phyloP scores from a whole-genome alignment of 305 asterid species.

The Rubia peregrina region DNA sequence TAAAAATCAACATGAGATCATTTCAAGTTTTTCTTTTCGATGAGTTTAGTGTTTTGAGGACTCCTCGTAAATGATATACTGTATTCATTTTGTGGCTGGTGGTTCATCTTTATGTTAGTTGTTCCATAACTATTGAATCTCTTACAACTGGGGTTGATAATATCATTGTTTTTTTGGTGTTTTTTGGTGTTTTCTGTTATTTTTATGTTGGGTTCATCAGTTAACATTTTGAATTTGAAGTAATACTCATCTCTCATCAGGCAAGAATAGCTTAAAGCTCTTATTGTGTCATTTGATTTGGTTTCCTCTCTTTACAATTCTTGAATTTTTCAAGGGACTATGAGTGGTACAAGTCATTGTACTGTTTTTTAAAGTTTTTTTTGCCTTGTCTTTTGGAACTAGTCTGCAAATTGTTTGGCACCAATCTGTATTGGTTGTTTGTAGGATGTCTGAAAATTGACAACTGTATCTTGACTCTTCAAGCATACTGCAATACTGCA shows the following conservation, averaged over 20 bases:
- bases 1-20: too few relatives aligned
- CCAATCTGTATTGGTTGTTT: neutral
- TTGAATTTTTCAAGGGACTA: neutral
- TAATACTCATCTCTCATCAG: neutral
- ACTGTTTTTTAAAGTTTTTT: too few relatives aligned
- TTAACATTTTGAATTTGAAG: too few relatives aligned
- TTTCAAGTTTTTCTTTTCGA: neutral
- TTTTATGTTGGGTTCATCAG: neutral
- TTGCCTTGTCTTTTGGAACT: neutral
- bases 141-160: too few relatives aligned
- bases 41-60: too few relatives aligned
- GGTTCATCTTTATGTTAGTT: too few relatives aligned
- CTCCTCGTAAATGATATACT: too few relatives aligned
- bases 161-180: neutral
- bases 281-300: neutral
- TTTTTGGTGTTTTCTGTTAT: neutral
- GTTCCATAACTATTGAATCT: too few relatives aligned
- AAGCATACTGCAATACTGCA: neutral
- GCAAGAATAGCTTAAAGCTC: neutral
- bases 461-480: neutral
- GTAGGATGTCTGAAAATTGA: neutral
- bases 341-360: neutral
- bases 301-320: neutral
- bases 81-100: too few relatives aligned
- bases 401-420: neutral